Evolutionary conservation across 2,329 filamentous ascomycete genomes (phyloP).

Genomic region (Emmonsiellopsis sp.): DNA sequence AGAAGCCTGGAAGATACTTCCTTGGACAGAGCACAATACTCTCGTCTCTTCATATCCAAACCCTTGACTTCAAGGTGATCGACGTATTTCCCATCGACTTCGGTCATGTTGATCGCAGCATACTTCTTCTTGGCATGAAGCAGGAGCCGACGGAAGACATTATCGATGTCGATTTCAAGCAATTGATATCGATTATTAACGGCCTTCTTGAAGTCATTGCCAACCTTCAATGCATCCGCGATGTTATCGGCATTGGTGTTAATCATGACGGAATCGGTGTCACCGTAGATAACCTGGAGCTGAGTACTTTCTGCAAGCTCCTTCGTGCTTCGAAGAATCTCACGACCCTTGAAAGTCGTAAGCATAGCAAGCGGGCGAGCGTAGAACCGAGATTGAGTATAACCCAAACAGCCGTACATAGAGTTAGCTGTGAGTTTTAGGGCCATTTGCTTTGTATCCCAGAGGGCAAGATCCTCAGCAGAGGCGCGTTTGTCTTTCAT

Average conservation of each 20-base stretch:
- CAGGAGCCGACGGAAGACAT: slow-evolving; percentile 85
- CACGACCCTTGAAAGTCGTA: slow-evolving; percentile 93
- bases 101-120: slow-evolving; percentile 86
- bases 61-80: slow-evolving; percentile 98
- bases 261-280: slow-evolving; percentile 99
- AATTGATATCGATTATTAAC: slow-evolving; percentile 91
- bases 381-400: slow-evolving; percentile 94
- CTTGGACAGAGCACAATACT: slow-evolving; percentile 92
- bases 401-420: slow-evolving; percentile 98
- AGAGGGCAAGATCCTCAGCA: slow-evolving; percentile 76
- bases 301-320: slow-evolving; percentile 86
- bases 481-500: slow-evolving; percentile 94
- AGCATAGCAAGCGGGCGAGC: slow-evolving; percentile 89
- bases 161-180: slow-evolving; percentile 96
- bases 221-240: slow-evolving; percentile 79
- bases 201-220: slow-evolving; percentile 85
- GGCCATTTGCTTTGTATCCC: slow-evolving; percentile 97
- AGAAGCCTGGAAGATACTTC: slow-evolving; percentile 84
- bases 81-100: slow-evolving; percentile 77
- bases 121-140: slow-evolving; percentile 99
- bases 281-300: slow-evolving; percentile 93
- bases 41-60: slow-evolving; percentile 93
- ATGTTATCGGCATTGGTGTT: slow-evolving; percentile 96
- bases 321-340: slow-evolving; percentile 93
- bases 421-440: slow-evolving; percentile 97